Percentiles rank a stretch among this genome's conserved stretches.
Evolutionary conservation across 1,139 yeast species (phyloP).

Genomic region (Wickerhamomyces sp.): DNA sequence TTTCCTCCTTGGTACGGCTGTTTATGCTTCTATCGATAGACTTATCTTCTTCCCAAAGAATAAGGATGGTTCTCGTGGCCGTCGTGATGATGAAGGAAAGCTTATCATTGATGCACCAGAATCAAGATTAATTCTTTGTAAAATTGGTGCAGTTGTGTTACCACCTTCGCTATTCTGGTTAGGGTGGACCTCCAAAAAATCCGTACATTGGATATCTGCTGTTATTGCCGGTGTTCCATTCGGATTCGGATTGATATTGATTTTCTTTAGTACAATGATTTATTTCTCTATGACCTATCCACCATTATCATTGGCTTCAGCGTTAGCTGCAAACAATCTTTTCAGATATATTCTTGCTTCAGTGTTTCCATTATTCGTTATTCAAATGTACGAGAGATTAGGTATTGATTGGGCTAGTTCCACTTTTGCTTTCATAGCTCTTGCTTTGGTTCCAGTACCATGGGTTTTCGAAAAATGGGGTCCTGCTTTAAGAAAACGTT

Average conservation of each 20-base stretch:
- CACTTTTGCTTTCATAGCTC: conserved; percentile 64
- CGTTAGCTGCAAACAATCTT: conserved; percentile 75
- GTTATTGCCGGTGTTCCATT: conserved; percentile 71
- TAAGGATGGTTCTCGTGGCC: conserved; percentile 60
- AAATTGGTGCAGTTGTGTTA: conserved; percentile 57
- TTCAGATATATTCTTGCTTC: conserved; percentile 53
- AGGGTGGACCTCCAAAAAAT: conserved; percentile 66
- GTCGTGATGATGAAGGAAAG: conserved; percentile 52
- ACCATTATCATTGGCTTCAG: conserved; percentile 68
- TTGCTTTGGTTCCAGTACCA: conserved; percentile 70
- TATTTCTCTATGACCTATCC: conserved; percentile 76
- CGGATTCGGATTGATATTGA: conserved; percentile 67
- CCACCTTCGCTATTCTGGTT: conserved; percentile 77
- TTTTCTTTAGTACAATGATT: conserved; percentile 68
- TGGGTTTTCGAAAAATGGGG: conserved; percentile 58
- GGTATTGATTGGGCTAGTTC: conserved; percentile 79
- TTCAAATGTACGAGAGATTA: conserved; percentile 68
- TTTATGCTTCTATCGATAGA: conserved; percentile 48
- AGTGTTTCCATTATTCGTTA: conserved; percentile 70
- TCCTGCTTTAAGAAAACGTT: conserved; percentile 42
- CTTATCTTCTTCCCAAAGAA: conserved; percentile 48
- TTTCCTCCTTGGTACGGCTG: conserved; percentile 46
- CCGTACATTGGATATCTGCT: conserved; percentile 79
- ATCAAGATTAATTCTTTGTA: conserved; percentile 39
- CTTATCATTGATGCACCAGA: conserved; percentile 42